Percentiles rank a stretch among this genome's conserved stretches.
These are phyloP conservation scores for Hymenoscyphus fraxineus DNA, from an alignment of 2,329 filamentous ascomycete genomes.

Conservation along the genomic window DNA sequence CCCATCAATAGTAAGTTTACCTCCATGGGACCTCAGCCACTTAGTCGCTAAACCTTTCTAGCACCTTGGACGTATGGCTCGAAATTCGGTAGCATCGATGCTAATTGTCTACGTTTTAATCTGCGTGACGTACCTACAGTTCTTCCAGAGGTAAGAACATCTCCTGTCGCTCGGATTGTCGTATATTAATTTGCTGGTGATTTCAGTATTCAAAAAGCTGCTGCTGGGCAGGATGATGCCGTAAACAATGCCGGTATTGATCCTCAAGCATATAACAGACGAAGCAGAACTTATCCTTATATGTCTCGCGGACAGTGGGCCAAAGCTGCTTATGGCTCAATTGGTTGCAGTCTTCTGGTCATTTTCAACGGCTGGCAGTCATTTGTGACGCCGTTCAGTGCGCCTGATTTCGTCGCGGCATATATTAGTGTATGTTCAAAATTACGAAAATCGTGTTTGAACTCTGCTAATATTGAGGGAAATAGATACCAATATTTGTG, in stretches of 20 bases:
- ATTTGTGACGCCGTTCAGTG: conserved; percentile 17
- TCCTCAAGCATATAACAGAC: conserved; percentile 7
- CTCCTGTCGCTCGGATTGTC: not conserved
- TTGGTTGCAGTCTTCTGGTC: conserved; percentile 14
- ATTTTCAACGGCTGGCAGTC: conserved; percentile 21
- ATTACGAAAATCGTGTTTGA: not conserved
- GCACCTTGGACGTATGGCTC: conserved; percentile 36
- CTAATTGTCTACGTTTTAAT: conserved; percentile 37
- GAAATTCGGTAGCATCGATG: conserved; percentile 37
- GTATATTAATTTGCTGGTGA: not conserved
- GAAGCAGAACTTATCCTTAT: conserved; percentile 16
- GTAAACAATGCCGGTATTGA: conserved; percentile 4
- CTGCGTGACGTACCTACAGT: conserved; percentile 35
- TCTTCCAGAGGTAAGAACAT: conserved; percentile 25
- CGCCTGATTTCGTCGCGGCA: conserved; percentile 16
- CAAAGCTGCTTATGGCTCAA: conserved; percentile 14
- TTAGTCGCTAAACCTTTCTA: conserved; percentile 22
- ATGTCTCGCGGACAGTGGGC: conserved; percentile 20
- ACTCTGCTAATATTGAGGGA: not conserved
- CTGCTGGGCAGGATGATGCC: conserved; percentile 1
- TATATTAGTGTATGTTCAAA: conserved; percentile 16
- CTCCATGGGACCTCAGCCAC: not conserved
- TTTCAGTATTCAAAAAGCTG: conserved; percentile 10
- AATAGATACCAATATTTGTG: not conserved
- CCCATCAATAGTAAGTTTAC: conserved; percentile 13